Evolutionary conservation across 2,329 filamentous ascomycete genomes (phyloP).

Genomic region (Pyricularia pennisetigena): DNA sequence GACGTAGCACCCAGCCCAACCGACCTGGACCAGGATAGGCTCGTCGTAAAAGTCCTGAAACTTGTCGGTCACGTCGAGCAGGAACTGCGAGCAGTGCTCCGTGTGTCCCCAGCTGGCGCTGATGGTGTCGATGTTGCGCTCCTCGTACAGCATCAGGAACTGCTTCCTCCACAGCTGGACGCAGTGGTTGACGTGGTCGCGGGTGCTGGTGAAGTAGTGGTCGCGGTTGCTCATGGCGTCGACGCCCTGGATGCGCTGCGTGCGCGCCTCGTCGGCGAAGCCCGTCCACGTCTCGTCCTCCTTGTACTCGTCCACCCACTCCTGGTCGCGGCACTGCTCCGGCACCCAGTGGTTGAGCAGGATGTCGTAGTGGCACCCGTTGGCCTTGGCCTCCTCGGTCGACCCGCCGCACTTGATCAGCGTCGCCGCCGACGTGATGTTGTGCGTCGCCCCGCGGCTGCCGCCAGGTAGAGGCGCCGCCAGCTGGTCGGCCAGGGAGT

Average conservation of each 20-base stretch:
- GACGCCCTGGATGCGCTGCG: constrained; percentile 9
- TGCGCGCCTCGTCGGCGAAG: constrained; percentile 14
- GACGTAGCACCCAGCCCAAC: constrained; percentile 4
- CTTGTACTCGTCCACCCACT: constrained; percentile 15
- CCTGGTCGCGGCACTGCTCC: constrained; percentile 9
- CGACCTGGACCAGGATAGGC: constrained; percentile 2
- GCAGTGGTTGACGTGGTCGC: constrained; percentile 18
- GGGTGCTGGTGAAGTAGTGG: constrained; percentile 13
- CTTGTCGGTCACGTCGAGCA: constrained; percentile 15
- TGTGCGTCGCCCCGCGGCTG: not conserved
- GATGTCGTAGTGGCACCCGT: constrained; percentile 9
- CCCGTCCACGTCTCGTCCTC: constrained; percentile 16
- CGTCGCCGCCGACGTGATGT: constrained; percentile 3
- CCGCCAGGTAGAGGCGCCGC: not conserved
- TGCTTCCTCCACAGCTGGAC: constrained; percentile 17
- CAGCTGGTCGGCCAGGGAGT: not conserved
- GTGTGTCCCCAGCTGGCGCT: constrained; percentile 15
- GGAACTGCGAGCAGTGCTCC: constrained; percentile 17
- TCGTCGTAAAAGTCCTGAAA: constrained; percentile 11
- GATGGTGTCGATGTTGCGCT: constrained; percentile 12
- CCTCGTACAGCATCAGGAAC: constrained; percentile 14
- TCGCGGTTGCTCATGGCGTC: constrained; percentile 13
- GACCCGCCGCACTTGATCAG: constrained; percentile 7
- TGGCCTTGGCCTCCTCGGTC: constrained; percentile 8
- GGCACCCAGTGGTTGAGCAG: constrained; percentile 11